Conservation (phyloP, 768 basidiomycete genomes). For the Podaxis sp. region DNA sequence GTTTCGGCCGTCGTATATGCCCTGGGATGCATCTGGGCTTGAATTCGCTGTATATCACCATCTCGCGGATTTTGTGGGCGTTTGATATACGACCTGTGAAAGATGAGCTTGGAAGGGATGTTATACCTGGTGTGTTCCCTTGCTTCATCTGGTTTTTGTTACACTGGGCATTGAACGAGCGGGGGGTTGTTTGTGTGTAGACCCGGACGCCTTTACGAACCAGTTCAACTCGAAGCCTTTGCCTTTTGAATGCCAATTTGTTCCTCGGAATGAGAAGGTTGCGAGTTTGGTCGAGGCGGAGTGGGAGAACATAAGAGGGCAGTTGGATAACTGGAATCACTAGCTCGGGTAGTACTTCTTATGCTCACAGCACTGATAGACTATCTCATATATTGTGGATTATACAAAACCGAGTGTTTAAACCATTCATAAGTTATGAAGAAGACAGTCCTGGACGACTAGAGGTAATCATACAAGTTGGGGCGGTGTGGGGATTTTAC, state of each 20-base stretch:
- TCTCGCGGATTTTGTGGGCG: conserved; percentile 26
- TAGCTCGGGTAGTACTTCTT: not conserved
- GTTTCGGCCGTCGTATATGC: conserved; percentile 29
- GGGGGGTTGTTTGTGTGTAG: not conserved
- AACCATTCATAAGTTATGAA: no score
- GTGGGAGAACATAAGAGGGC: conserved; percentile 11
- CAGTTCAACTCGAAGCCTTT: conserved; percentile 23
- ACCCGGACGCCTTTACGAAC: conserved; percentile 19
- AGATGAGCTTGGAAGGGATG: not conserved
- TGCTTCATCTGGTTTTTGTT: not conserved
- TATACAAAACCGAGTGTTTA: no score
- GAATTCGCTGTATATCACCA: conserved; percentile 26
- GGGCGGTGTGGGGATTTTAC: no score
- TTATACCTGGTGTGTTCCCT: conserved; percentile 13
- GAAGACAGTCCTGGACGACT: no score
- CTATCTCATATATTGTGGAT: no score
- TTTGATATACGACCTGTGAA: conserved; percentile 21
- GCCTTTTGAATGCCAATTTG: conserved; percentile 22
- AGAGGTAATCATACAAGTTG: no score
- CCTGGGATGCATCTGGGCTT: conserved; percentile 29
- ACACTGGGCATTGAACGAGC: not conserved
- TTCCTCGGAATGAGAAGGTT: conserved; percentile 12
- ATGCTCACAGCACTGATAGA: not conserved
- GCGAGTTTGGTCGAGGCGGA: conserved; percentile 8
- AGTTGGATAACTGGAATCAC: conserved; percentile 14